Percentiles rank a stretch among this genome's conserved stretches.
These are phyloP conservation scores for Anthoceros angustus DNA, from an alignment of 225 moss, liverwort and hornwort species.

Conservation along the genomic window DNA sequence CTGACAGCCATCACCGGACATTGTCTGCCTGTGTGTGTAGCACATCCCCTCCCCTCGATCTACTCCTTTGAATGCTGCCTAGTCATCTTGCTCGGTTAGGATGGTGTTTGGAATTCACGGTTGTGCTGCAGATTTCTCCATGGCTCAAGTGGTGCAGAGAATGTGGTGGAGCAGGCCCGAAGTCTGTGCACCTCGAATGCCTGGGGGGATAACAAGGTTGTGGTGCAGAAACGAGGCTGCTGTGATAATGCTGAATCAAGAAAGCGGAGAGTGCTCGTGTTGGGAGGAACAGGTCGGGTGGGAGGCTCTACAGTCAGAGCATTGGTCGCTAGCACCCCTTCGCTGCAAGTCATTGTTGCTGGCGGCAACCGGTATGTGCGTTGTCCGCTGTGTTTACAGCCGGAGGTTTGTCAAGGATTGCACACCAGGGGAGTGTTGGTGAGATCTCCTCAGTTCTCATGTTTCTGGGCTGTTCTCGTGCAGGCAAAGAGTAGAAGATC, in stretches of 20 bases:
- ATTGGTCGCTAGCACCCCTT: constrained; percentile 32
- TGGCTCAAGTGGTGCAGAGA: neutral
- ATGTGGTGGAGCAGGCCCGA: neutral
- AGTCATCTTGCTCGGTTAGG: neutral
- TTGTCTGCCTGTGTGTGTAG: too few species aligned
- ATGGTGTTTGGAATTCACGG: neutral
- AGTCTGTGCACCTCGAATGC: neutral
- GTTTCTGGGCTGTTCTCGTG: neutral
- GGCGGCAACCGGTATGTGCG: constrained; percentile 55
- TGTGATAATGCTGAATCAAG: neutral
- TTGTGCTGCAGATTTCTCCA: neutral
- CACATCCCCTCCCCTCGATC: too few species aligned
- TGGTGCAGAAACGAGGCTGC: constrained; percentile 11
- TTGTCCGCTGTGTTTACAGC: neutral
- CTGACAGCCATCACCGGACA: too few species aligned
- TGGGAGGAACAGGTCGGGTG: constrained; percentile 87
- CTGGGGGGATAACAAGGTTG: neutral
- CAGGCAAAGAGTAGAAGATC: constrained; percentile 60
- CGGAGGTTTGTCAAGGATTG: neutral
- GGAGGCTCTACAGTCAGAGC: constrained; percentile 59
- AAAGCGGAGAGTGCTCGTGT: constrained; percentile 42
- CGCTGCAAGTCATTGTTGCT: constrained; percentile 50
- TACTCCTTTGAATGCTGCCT: neutral
- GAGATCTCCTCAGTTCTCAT: neutral
- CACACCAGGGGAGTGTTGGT: neutral